These are phyloP conservation scores for Sabuloglossum arenarium DNA, from an alignment of 495 filamentous ascomycete genomes.

Conservation along the genomic window DNA sequence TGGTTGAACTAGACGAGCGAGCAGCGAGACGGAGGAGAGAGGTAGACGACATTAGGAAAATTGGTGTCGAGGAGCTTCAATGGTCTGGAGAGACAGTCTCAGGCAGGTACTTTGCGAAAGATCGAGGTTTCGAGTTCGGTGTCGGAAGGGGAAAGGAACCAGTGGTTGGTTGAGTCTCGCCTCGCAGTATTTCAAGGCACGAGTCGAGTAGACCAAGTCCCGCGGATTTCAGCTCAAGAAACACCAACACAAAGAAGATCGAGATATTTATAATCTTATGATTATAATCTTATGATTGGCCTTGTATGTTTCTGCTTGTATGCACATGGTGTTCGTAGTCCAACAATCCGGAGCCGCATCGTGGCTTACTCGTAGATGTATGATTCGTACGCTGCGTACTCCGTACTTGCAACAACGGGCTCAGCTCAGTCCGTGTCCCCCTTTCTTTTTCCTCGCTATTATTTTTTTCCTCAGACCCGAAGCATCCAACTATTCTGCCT, in stretches of 20 bases:
- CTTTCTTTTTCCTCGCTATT: neutral
- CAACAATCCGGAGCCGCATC: too few relatives aligned
- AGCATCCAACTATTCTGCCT: neutral
- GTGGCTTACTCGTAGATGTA: too few relatives aligned
- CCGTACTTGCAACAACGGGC: too few relatives aligned
- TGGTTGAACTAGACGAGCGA: conserved; percentile 1
- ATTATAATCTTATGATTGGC: too few relatives aligned
- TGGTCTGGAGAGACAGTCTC: neutral
- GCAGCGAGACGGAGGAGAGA: conserved; percentile 4
- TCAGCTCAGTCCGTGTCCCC: too few relatives aligned
- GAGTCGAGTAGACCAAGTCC: neutral
- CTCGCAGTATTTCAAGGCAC: neutral
- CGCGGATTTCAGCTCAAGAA: too few relatives aligned
- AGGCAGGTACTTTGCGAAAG: neutral
- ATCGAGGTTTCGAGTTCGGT: neutral
- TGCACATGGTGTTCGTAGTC: too few relatives aligned
- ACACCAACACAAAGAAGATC: too few relatives aligned
- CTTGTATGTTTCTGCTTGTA: too few relatives aligned
- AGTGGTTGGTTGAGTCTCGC: neutral
- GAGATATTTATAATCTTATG: too few relatives aligned
- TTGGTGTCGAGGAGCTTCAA: neutral
- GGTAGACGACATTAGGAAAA: conserved; percentile 4
- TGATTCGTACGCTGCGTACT: too few relatives aligned
- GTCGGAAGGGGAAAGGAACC: conserved; percentile 2
- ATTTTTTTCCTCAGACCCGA: neutral